Conservation (phyloP, 2,329 filamentous ascomycete species). For the Pestalotiopsis sp. region DNA sequence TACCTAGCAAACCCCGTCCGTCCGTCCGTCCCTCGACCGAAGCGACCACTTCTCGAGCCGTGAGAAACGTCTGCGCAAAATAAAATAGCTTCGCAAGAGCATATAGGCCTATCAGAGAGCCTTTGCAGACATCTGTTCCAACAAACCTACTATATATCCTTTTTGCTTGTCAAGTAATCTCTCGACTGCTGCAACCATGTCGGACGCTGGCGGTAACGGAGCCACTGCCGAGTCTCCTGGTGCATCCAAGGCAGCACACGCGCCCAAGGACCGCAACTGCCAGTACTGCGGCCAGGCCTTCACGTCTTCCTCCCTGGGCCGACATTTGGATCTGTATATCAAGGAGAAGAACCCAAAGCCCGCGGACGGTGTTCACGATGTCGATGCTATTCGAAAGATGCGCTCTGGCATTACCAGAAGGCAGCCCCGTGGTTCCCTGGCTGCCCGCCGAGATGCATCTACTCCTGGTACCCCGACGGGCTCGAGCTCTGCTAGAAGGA, state of each 20-base stretch:
- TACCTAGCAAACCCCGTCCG: neutral
- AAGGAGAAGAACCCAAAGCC: constrained; percentile 90
- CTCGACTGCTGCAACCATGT: constrained; percentile 6
- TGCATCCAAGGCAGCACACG: constrained; percentile 41
- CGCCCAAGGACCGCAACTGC: constrained; percentile 83
- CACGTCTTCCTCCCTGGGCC: constrained; percentile 89
- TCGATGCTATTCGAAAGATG: constrained; percentile 84
- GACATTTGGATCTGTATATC: constrained; percentile 93
- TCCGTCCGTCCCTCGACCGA: neutral
- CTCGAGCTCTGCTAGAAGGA: constrained; percentile 12
- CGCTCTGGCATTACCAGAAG: constrained; percentile 85
- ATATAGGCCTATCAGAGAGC: neutral
- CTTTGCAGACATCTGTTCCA: neutral
- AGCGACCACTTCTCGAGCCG: neutral
- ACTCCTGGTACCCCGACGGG: constrained; percentile 58
- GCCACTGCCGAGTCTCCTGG: constrained; percentile 37
- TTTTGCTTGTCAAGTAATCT: neutral
- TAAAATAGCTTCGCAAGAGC: neutral
- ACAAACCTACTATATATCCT: neutral
- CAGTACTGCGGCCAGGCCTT: constrained; percentile 88
- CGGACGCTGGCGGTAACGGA: constrained; percentile 17
- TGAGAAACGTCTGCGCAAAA: neutral
- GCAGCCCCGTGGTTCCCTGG: constrained; percentile 70
- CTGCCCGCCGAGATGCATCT: constrained; percentile 62
- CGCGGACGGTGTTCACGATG: constrained; percentile 84